Conservation (phyloP, 306 rosid species). For the Vachellia pachyceras region DNA sequence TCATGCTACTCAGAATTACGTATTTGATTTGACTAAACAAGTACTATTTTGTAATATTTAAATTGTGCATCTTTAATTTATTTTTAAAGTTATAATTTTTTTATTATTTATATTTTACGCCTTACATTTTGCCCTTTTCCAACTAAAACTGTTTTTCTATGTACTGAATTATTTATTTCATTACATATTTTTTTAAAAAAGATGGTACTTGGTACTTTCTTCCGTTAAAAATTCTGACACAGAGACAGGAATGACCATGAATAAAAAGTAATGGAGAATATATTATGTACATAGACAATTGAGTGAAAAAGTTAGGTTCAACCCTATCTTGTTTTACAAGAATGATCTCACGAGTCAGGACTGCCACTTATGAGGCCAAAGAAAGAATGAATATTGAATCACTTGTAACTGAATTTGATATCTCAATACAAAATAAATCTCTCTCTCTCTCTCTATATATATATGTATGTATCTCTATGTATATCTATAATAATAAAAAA, state of each 20-base stretch:
- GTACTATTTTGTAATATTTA: too few species aligned
- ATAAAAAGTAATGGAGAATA: not conserved
- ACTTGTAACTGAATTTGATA: constrained; percentile 47
- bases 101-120: not conserved
- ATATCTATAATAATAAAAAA: not conserved
- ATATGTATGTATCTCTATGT: too few species aligned
- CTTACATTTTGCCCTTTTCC: not conserved
- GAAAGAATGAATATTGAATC: constrained; percentile 80
- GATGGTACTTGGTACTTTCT: not conserved
- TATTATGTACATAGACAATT: constrained; percentile 8
- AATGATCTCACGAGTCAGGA: constrained; percentile 35
- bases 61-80: too few species aligned
- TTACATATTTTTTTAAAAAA: too few species aligned
- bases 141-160: not conserved
- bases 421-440: constrained; percentile 24
- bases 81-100: too few species aligned
- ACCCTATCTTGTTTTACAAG: too few species aligned
- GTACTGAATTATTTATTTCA: not conserved
- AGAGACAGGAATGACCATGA: not conserved
- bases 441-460: too few species aligned
- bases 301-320: constrained; percentile 33
- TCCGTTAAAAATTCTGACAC: not conserved
- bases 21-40: too few species aligned
- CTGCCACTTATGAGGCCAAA: constrained; percentile 59
- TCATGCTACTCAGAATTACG: too few species aligned